Evolutionary conservation across 345 rosid genomes (phyloP).

Genomic region (Citrus australasica): DNA sequence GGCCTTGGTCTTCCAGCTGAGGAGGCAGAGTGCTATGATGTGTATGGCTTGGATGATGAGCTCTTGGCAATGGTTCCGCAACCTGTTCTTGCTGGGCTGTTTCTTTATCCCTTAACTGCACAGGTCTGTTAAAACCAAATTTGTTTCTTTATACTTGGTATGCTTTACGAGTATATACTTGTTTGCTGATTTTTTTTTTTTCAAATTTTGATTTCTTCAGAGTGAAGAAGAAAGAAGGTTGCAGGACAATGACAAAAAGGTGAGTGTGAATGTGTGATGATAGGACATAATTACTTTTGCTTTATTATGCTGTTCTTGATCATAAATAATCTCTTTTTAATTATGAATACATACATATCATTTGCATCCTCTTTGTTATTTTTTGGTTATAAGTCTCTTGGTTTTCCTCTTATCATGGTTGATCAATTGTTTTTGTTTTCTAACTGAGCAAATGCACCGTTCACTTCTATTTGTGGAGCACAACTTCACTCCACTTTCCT

Average conservation of each 20-base stretch:
- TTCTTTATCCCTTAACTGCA: constrained; percentile 76
- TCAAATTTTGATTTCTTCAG: constrained; percentile 29
- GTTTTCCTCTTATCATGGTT: background rate
- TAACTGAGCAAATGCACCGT: background rate
- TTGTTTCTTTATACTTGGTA: background rate
- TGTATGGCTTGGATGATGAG: constrained; percentile 83
- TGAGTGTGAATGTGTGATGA: constrained; percentile 18
- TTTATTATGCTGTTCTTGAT: background rate
- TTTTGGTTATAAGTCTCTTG: background rate
- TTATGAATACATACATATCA: background rate
- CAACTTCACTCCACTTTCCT: background rate
- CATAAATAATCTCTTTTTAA: background rate
- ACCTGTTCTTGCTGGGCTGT: constrained; percentile 89
- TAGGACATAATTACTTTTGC: background rate
- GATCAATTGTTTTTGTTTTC: background rate
- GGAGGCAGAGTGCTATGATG: constrained; percentile 84
- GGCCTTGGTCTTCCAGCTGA: constrained; percentile 68
- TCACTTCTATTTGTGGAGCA: background rate
- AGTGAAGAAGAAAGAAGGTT: constrained; percentile 72
- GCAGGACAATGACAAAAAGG: constrained; percentile 57
- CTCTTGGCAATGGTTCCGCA: constrained; percentile 84
- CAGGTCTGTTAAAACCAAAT: constrained; percentile 43
- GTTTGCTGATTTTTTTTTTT: constrained; percentile 11
- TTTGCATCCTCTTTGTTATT: background rate
- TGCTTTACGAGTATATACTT: background rate